Percentiles rank a stretch among this genome's conserved stretches.
These are phyloP conservation scores for Epichloe uncinata DNA, from an alignment of 2,329 filamentous ascomycete species.

Conservation along the genomic window DNA sequence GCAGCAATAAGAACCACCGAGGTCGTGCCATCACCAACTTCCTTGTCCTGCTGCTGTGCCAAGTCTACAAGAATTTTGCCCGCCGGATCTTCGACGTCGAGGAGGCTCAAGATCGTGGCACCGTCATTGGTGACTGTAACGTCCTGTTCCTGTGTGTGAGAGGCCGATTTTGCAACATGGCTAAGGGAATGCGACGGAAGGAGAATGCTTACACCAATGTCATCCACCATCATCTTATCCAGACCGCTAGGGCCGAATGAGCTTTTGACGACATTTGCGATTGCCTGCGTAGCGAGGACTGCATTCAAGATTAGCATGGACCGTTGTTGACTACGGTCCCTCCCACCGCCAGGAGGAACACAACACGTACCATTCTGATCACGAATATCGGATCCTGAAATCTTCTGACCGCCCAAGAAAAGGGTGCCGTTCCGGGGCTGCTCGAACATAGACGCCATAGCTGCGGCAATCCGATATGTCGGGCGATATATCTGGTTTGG, in stretches of 20 bases:
- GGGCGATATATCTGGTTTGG: conserved; percentile 2
- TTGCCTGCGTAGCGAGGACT: conserved; percentile 92
- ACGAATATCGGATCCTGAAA: conserved; percentile 89
- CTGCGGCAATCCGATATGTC: conserved; percentile 13
- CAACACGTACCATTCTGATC: conserved; percentile 75
- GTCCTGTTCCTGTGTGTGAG: conserved; percentile 41
- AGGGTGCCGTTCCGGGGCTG: conserved; percentile 89
- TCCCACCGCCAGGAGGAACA: conserved; percentile 3
- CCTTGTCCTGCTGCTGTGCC: conserved; percentile 96
- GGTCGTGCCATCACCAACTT: conserved; percentile 96
- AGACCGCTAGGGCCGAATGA: conserved; percentile 94
- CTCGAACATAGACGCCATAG: conserved; percentile 93
- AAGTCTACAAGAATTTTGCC: conserved; percentile 97
- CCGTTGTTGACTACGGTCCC: neutral
- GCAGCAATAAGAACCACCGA: conserved; percentile 96
- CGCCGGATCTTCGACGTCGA: conserved; percentile 95
- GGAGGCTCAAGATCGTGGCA: conserved; percentile 85
- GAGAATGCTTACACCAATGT: conserved; percentile 63
- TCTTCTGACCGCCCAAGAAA: conserved; percentile 95
- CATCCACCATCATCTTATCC: conserved; percentile 99
- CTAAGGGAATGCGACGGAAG: neutral
- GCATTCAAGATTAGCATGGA: conserved; percentile 6
- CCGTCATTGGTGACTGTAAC: conserved; percentile 99
- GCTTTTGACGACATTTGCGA: conserved; percentile 97
- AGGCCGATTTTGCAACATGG: neutral